Percentiles rank a stretch among this genome's conserved stretches.
Conservation (phyloP, 2,329 filamentous ascomycete genomes). For the Fusarium sambucinum region DNA sequence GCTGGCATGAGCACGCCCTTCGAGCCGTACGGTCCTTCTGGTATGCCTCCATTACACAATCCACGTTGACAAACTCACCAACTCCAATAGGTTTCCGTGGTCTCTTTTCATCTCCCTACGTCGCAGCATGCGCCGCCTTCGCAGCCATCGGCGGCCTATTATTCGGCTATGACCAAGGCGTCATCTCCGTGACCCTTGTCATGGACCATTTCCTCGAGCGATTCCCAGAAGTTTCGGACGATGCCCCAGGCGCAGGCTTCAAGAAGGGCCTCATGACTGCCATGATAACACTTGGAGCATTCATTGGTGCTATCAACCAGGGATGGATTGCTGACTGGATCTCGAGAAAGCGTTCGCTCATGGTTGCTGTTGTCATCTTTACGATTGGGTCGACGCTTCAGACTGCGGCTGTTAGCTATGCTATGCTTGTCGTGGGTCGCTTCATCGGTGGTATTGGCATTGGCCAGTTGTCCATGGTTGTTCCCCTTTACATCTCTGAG, state of each 20-base stretch:
- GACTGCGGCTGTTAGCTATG: constrained; percentile 55
- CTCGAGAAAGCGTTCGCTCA: constrained; percentile 52
- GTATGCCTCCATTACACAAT: not conserved
- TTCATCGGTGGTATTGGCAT: constrained; percentile 59
- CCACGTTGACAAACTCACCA: not conserved
- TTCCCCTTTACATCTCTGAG: constrained; percentile 60
- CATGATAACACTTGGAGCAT: constrained; percentile 61
- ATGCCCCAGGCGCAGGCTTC: constrained; percentile 55
- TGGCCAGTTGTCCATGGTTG: constrained; percentile 53
- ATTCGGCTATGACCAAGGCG: constrained; percentile 57
- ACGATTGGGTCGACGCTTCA: constrained; percentile 59
- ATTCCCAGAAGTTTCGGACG: constrained; percentile 51
- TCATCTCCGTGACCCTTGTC: constrained; percentile 55
- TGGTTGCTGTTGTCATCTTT: constrained; percentile 52
- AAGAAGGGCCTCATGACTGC: constrained; percentile 61
- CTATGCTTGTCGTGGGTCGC: constrained; percentile 58
- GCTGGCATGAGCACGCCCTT: constrained; percentile 2
- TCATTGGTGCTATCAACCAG: constrained; percentile 60
- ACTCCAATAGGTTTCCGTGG: constrained; percentile 47
- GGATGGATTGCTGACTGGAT: constrained; percentile 53
- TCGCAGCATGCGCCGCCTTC: constrained; percentile 51
- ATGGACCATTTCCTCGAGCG: constrained; percentile 52
- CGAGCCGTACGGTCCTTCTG: constrained; percentile 19
- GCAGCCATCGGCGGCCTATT: constrained; percentile 56
- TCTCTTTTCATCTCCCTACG: constrained; percentile 51